phyloP scores from a whole-genome alignment of 176 grass and related monocot species.

The Carex kokanica region DNA sequence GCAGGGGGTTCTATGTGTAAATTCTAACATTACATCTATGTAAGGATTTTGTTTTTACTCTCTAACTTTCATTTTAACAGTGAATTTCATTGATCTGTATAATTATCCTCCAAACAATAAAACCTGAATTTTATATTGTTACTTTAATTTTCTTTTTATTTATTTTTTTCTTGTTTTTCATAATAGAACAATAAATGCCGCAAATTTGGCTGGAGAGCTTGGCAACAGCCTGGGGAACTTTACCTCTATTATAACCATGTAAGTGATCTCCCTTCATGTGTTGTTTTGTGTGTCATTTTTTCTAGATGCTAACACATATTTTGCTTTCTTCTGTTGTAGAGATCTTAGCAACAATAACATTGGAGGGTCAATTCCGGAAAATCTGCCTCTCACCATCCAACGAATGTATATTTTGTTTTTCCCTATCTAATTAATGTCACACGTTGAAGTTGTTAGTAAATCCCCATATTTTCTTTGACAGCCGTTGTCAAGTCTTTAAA shows the following conservation, averaged over 20 bases:
- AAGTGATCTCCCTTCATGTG: slow-evolving; percentile 26
- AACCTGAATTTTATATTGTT: background rate
- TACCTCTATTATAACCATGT: slow-evolving; percentile 76
- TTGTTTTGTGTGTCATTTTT: slow-evolving; percentile 20
- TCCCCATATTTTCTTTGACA: background rate
- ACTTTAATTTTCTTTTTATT: background rate
- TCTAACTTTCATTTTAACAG: background rate
- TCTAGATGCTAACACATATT: slow-evolving; percentile 27
- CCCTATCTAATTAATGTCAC: background rate
- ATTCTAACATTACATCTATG: slow-evolving; percentile 89
- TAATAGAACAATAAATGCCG: slow-evolving; percentile 56
- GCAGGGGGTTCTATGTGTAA: slow-evolving; percentile 76
- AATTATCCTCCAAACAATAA: background rate
- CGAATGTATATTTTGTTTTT: slow-evolving; percentile 48
- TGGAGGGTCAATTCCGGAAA: slow-evolving; percentile 84
- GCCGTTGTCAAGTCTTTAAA: no score
- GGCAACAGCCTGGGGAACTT: slow-evolving; percentile 81
- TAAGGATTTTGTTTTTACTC: slow-evolving; percentile 43
- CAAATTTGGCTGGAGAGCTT: slow-evolving; percentile 75
- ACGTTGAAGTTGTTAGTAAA: background rate
- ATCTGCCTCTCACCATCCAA: slow-evolving; percentile 74
- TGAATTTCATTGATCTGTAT: background rate
- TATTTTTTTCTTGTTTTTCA: slow-evolving; percentile 29
- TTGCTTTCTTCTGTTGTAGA: slow-evolving; percentile 40
- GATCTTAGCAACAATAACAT: slow-evolving; percentile 98